These are phyloP conservation scores for Candida vaughaniae DNA, from an alignment of 805 yeast species.

Conservation along the genomic window DNA sequence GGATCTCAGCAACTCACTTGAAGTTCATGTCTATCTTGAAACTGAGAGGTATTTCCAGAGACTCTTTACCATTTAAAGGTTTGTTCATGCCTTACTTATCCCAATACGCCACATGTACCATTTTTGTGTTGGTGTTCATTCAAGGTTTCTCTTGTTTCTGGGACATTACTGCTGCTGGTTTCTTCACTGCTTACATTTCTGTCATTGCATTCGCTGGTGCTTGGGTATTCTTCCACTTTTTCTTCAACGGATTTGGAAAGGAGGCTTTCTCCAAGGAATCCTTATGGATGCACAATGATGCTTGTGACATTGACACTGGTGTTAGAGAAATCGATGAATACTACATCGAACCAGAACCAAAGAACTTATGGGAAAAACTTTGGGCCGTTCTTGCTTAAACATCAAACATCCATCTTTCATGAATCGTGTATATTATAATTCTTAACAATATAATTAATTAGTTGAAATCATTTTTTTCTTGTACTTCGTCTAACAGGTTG, in stretches of 20 bases:
- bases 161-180: slow-evolving; percentile 49
- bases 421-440: slow-evolving; percentile 5
- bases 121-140: slow-evolving; percentile 57
- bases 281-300: slow-evolving; percentile 48
- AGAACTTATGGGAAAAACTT: slow-evolving; percentile 52
- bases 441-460: neutral
- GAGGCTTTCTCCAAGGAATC: slow-evolving; percentile 34
- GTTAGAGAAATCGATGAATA: slow-evolving; percentile 61
- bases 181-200: slow-evolving; percentile 73
- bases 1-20: slow-evolving; percentile 62
- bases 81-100: slow-evolving; percentile 66
- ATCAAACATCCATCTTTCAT: neutral
- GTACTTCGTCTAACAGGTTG: slow-evolving; percentile 19
- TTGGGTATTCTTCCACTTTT: slow-evolving; percentile 56
- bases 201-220: slow-evolving; percentile 55
- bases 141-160: slow-evolving; percentile 74
- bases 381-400: slow-evolving; percentile 40
- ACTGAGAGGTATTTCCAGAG: slow-evolving; percentile 62
- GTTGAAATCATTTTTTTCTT: slow-evolving; percentile 13
- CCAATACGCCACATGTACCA: slow-evolving; percentile 56
- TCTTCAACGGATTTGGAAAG: slow-evolving; percentile 42
- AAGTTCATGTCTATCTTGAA: slow-evolving; percentile 68
- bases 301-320: slow-evolving; percentile 68
- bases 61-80: slow-evolving; percentile 74
- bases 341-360: slow-evolving; percentile 57